These are phyloP conservation scores for Mycena capillaripes DNA, from an alignment of 768 basidiomycete species.

Conservation along the genomic window DNA sequence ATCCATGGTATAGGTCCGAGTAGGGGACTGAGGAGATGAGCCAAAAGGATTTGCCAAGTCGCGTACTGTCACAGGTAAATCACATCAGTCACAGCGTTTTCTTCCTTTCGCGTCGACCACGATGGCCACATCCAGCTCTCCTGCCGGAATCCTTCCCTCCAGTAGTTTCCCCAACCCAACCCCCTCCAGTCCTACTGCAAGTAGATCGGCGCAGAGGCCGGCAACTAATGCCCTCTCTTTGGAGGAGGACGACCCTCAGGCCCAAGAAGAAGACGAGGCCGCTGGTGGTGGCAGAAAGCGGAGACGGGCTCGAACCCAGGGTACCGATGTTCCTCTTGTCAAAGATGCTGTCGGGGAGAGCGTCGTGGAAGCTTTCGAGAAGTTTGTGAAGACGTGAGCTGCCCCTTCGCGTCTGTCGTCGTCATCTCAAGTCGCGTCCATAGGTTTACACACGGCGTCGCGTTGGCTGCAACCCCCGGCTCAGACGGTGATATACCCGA, in stretches of 20 bases:
- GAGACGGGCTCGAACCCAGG: slow-evolving; percentile 64
- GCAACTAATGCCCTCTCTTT: slow-evolving; percentile 68
- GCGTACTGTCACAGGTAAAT: too few species aligned
- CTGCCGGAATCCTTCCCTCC: slow-evolving; percentile 50
- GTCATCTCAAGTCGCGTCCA: slow-evolving; percentile 32
- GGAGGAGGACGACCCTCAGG: slow-evolving; percentile 67
- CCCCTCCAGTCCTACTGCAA: slow-evolving; percentile 43
- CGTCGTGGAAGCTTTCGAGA: slow-evolving; percentile 92
- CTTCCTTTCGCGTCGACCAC: slow-evolving; percentile 22
- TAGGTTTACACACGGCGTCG: slow-evolving; percentile 89
- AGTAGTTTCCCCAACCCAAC: slow-evolving; percentile 62
- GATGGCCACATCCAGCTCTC: slow-evolving; percentile 24
- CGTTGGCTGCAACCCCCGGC: slow-evolving; percentile 83
- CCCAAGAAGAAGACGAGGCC: slow-evolving; percentile 53
- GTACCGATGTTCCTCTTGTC: slow-evolving; percentile 85
- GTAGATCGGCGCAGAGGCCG: slow-evolving; percentile 56
- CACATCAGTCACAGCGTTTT: slow-evolving; percentile 17
- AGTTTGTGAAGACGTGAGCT: slow-evolving; percentile 90
- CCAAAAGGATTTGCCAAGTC: too few species aligned
- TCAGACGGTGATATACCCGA: slow-evolving; percentile 76
- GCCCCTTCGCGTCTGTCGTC: slow-evolving; percentile 2
- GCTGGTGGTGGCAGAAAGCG: slow-evolving; percentile 52
- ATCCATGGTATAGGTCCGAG: slow-evolving; percentile 49
- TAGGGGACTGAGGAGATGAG: too few species aligned
- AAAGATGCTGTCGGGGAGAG: slow-evolving; percentile 97